phyloP scores from a whole-genome alignment of 768 basidiomycete species.

The Tulasnella calospora region DNA sequence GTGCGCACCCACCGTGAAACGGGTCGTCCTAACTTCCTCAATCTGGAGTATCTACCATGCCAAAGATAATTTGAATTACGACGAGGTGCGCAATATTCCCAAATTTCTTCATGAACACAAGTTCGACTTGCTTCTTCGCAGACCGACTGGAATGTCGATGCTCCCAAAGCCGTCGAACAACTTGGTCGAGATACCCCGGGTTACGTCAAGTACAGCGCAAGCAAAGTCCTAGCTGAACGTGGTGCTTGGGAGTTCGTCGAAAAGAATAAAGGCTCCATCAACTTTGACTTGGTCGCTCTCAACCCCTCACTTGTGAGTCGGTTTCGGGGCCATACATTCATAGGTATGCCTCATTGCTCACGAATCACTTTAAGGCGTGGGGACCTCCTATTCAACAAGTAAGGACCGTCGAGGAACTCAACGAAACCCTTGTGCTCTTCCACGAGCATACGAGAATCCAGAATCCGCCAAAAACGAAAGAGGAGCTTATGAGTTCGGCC shows the following conservation, averaged over 20 bases:
- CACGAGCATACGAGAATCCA: neutral
- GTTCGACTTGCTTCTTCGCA: slow-evolving; percentile 2
- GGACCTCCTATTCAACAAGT: neutral
- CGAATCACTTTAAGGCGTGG: neutral
- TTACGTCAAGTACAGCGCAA: slow-evolving; percentile 31
- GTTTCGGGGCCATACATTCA: neutral
- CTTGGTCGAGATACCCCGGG: slow-evolving; percentile 30
- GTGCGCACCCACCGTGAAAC: slow-evolving; percentile 34
- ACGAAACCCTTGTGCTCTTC: neutral
- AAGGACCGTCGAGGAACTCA: neutral
- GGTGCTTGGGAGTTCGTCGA: slow-evolving; percentile 35
- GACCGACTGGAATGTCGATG: slow-evolving; percentile 34
- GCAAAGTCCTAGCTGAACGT: slow-evolving; percentile 36
- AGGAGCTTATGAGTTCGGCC: neutral
- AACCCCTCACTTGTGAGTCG: slow-evolving; percentile 21
- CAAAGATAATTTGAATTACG: neutral
- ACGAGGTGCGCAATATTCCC: neutral
- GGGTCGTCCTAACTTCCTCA: slow-evolving; percentile 40
- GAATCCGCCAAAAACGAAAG: neutral
- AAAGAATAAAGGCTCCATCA: slow-evolving; percentile 27
- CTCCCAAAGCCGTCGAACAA: slow-evolving; percentile 30
- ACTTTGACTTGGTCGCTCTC: slow-evolving; percentile 32
- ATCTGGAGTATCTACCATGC: slow-evolving; percentile 36
- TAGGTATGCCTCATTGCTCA: neutral
- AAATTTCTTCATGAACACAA: slow-evolving; percentile 10